Percentiles rank a stretch among this genome's conserved stretches.
Conservation (phyloP, 139 green algal species). For the Volvox reticuliferus region DNA sequence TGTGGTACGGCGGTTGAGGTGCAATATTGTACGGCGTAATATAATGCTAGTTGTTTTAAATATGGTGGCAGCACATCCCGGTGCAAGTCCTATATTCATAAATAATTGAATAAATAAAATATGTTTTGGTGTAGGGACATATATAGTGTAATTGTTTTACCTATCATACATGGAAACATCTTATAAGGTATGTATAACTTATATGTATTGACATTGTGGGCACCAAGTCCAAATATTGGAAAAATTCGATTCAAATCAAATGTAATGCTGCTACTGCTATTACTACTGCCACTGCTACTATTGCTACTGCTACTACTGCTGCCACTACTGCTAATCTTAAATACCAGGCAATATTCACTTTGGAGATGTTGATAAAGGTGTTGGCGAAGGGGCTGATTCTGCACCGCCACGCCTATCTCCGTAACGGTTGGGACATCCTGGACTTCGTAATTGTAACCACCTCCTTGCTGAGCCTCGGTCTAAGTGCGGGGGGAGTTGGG, state of each 20-base stretch:
- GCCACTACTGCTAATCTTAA: background rate
- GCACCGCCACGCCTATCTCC: constrained; percentile 63
- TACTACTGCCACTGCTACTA: background rate
- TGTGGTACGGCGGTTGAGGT: background rate
- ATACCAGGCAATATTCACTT: background rate
- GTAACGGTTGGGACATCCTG: constrained; percentile 69
- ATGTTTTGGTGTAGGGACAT: no score
- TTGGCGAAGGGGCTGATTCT: constrained; percentile 25
- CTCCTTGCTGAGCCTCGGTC: constrained; percentile 22
- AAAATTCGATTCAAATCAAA: no score
- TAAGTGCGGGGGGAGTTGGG: background rate
- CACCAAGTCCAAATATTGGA: no score
- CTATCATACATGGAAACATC: no score
- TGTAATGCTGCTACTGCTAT: background rate
- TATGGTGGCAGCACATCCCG: no score
- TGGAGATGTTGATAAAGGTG: constrained; percentile 74
- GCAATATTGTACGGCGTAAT: background rate
- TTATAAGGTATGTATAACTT: no score
- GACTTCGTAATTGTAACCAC: constrained; percentile 65
- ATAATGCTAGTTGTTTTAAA: no score
- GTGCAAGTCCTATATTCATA: no score
- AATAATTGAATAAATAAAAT: no score
- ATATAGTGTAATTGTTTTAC: no score
- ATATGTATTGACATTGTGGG: no score
- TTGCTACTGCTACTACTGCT: no score